Conservation (phyloP, 352 stramenopile genomes). For the Phytophthora megakarya region DNA sequence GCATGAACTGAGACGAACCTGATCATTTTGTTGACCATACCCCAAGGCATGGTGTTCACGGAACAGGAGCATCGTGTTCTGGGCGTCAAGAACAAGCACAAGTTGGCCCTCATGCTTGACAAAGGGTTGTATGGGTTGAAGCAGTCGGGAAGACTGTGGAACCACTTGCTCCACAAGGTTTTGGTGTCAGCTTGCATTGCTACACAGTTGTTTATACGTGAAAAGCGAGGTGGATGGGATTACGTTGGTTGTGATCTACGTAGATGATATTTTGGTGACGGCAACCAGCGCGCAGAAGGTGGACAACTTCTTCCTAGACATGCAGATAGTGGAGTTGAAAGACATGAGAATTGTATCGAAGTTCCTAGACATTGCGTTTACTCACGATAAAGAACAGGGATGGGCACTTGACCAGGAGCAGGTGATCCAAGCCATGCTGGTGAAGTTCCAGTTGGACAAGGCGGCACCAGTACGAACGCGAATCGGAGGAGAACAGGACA, state of each 20-base stretch:
- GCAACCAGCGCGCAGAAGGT: not conserved
- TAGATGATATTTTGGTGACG: slow-evolving; percentile 38
- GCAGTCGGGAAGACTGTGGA: slow-evolving; percentile 27
- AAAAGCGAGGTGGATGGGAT: too few relatives aligned
- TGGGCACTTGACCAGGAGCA: not conserved
- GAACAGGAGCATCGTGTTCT: not conserved
- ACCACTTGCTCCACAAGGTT: too few relatives aligned
- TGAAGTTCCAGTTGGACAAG: not conserved
- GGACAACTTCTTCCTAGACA: slow-evolving; percentile 13
- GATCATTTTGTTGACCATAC: slow-evolving; percentile 7
- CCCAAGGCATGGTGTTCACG: not conserved
- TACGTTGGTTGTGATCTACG: slow-evolving; percentile 34
- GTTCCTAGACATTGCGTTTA: slow-evolving; percentile 29
- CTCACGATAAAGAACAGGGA: not conserved
- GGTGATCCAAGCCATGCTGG: not conserved
- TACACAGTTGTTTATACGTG: slow-evolving; percentile 35
- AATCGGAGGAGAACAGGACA: not conserved
- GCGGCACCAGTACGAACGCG: not conserved
- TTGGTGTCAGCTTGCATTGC: slow-evolving; percentile 11
- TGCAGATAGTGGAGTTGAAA: slow-evolving; percentile 19
- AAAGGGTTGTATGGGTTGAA: slow-evolving; percentile 38
- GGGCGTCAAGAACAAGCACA: not conserved
- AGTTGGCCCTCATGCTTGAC: not conserved
- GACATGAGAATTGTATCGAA: slow-evolving; percentile 16
- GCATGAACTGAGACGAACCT: not conserved